Conservation (phyloP, 2,329 filamentous ascomycete genomes). For the Penicillium polonicum region DNA sequence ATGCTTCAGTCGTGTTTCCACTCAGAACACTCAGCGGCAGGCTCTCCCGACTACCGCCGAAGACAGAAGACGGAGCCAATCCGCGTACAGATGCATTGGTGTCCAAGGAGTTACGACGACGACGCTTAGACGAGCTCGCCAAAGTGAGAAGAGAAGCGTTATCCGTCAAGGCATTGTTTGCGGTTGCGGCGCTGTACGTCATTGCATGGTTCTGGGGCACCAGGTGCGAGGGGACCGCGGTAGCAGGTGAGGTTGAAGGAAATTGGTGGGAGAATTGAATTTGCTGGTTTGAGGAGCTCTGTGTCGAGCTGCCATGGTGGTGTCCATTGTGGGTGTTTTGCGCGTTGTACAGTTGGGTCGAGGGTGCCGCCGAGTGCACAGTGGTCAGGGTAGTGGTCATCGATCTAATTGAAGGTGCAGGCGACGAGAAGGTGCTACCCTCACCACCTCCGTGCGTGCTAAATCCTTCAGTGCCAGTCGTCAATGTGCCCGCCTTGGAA, state of each 20-base stretch:
- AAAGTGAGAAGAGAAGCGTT: conserved; percentile 66
- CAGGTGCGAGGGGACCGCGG: conserved; percentile 61
- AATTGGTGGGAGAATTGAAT: conserved; percentile 62
- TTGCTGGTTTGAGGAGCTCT: conserved; percentile 39
- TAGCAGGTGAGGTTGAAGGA: conserved; percentile 55
- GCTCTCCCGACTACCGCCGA: conserved; percentile 63
- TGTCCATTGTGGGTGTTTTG: conserved; percentile 34
- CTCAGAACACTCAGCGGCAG: conserved; percentile 63
- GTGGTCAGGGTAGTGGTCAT: conserved; percentile 66
- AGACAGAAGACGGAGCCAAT: conserved; percentile 62
- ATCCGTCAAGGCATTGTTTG: conserved; percentile 63
- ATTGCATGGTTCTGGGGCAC: conserved; percentile 52
- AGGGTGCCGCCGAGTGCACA: conserved; percentile 61
- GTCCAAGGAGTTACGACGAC: conserved; percentile 63
- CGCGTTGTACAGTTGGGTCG: conserved; percentile 44
- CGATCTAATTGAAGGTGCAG: conserved; percentile 63
- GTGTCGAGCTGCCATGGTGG: conserved; percentile 37
- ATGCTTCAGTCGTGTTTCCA: conserved; percentile 49
- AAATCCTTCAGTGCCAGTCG: conserved; percentile 60
- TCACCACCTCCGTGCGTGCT: conserved; percentile 67
- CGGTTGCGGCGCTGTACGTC: conserved; percentile 61
- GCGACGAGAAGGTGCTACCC: conserved; percentile 65
- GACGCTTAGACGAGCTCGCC: conserved; percentile 63
- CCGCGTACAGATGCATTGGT: conserved; percentile 66
- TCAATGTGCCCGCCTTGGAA: conserved; percentile 77